phyloP scores from a whole-genome alignment of 106 monocot genomes.

The Posidonia australis region DNA sequence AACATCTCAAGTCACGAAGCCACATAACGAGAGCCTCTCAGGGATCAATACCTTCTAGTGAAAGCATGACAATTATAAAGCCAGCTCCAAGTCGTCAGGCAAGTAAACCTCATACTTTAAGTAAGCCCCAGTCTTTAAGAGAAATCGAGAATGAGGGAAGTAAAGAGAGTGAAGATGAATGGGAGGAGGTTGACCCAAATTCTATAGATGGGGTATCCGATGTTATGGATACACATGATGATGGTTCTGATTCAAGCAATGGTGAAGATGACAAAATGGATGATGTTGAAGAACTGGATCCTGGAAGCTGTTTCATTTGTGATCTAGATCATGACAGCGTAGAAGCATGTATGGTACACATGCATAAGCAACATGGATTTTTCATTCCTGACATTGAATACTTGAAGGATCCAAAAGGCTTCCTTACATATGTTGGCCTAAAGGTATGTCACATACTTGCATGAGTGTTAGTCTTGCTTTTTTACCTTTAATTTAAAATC shows the following conservation, averaged over 20 bases:
- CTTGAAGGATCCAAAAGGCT: constrained; percentile 77
- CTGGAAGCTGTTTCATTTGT: constrained; percentile 79
- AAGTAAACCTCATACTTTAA: constrained; percentile 18
- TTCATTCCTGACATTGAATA: constrained; percentile 92
- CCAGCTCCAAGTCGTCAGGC: constrained; percentile 27
- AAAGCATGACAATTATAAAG: constrained; percentile 52
- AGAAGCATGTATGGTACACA: constrained; percentile 82
- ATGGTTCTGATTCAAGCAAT: constrained; percentile 14
- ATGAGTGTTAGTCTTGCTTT: background rate
- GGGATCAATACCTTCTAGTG: constrained; percentile 19
- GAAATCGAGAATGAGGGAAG: constrained; percentile 21
- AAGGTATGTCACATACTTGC: constrained; percentile 36
- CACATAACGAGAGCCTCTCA: constrained; percentile 68
- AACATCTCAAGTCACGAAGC: constrained; percentile 69
- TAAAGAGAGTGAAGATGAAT: constrained; percentile 81
- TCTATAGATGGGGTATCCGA: constrained; percentile 36
- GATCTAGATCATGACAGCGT: constrained; percentile 51
- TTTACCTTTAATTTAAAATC: background rate
- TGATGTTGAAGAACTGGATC: constrained; percentile 59
- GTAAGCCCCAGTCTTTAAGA: constrained; percentile 1
- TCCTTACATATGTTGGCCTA: constrained; percentile 77
- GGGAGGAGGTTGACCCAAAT: constrained; percentile 72
- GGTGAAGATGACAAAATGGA: constrained; percentile 49
- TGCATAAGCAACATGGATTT: constrained; percentile 94
- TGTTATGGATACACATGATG: constrained; percentile 30